Evolutionary conservation across 441 rosid species (phyloP), one percentile per base, ranked within the genome.

Genomic region (Croton setiger): DNA sequence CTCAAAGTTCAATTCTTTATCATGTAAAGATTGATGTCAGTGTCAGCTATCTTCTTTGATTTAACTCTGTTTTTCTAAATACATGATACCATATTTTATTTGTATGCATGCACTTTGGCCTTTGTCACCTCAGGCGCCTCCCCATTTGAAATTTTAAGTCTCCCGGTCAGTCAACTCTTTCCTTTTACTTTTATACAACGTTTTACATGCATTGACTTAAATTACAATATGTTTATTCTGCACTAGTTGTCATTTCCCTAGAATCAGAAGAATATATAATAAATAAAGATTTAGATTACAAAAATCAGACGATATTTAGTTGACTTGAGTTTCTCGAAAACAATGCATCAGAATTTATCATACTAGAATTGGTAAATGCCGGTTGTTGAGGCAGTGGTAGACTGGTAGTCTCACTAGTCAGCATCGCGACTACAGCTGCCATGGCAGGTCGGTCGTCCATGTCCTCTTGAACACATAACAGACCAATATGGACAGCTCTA

Each of bases 391-490:
- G 73, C 10, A 52, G 3, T 4, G 59, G 73, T 17, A 70, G 43
- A 23, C 60, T 61, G 1, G 57, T 27, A 41, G 67, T 51, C 27
- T 61, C 17, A 45, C 73, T 53, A 8, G 37, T 62, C 6, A 70
- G 52, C 73, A 70, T 70, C 8, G 64, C 59, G 23, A 37, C 67
- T 2, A 70, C 67, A 0, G 52, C 0, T 7, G 67, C 60, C 73
- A 70, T 70, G 3, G 62, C 62, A 2, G 73, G 73, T 39, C 73
- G 56, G 45, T 62, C 67, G 21, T 52, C 66, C 18, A 27, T n/a
- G 17, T 62, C 58, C 18, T 70, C 73, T 44, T 70, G 73, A 7
- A 70, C 73, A 31, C 73, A 70, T 10, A 70, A 41, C 57, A 70
- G 37, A 4, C 60, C 73, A 20, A 70, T 62, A 20, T 61, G 73